A percentile compares a stretch with the other conserved stretches of the same genome.
Evolutionary conservation across 1,284 basidiomycete genomes (phyloP).

Genomic region (Ustilago tritici): DNA sequence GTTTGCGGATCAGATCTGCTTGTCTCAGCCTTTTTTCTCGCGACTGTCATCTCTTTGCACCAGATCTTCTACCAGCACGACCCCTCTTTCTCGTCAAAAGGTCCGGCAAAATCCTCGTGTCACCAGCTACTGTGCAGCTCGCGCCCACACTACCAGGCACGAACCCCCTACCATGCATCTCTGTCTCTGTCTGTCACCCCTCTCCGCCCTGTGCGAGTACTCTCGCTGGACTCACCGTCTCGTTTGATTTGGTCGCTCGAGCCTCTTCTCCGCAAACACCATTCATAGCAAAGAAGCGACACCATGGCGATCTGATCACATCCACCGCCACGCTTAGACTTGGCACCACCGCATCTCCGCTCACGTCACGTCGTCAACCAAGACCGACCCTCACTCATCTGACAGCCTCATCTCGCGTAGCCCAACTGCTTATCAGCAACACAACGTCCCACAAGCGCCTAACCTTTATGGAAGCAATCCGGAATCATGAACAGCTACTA

Average conservation of each 20-base stretch:
- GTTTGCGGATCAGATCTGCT: background rate
- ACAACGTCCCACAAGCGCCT: background rate
- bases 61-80: conserved; percentile 7
- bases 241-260: background rate
- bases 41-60: background rate
- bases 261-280: background rate
- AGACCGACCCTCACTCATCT: background rate
- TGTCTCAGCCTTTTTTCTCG: background rate
- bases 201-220: background rate
- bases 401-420: background rate
- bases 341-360: background rate
- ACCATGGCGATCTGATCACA: conserved; percentile 2
- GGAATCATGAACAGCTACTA: conserved; percentile 17
- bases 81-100: background rate
- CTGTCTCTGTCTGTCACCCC: background rate
- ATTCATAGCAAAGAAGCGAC: background rate
- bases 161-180: background rate
- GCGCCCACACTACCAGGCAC: conserved; percentile 1
- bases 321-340: background rate
- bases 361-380: background rate
- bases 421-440: background rate
- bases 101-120: background rate
- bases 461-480: background rate
- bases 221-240: background rate
- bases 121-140: background rate